Conservation (phyloP, 108 stramenopile species). For the Nitzschia sp. region DNA sequence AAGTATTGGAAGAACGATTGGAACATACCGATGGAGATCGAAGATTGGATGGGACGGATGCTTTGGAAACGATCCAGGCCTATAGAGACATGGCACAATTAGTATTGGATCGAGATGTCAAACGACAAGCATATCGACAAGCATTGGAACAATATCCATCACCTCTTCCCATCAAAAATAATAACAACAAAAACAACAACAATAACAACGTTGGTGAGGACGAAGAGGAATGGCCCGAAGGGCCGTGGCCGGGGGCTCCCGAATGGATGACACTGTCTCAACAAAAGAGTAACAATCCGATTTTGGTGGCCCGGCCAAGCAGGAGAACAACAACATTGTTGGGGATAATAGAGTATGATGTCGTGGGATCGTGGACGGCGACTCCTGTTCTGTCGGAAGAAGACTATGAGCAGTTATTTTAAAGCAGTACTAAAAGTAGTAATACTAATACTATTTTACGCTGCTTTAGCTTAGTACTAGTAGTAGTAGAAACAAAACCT, state of each 20-base stretch:
- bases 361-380: slow-evolving; percentile 8
- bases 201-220: no score
- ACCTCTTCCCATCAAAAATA: no score
- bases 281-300: background rate
- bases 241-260: slow-evolving; percentile 2
- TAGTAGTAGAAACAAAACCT: no score
- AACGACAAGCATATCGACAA: slow-evolving; percentile 30
- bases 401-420: slow-evolving; percentile 1
- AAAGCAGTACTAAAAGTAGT: no score
- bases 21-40: slow-evolving; percentile 72
- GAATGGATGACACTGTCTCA: background rate
- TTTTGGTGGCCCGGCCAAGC: background rate
- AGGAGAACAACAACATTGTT: background rate
- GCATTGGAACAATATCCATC: slow-evolving; percentile 11
- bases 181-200: no score
- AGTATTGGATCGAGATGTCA: slow-evolving; percentile 39
- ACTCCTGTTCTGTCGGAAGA: background rate
- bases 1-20: slow-evolving; percentile 41
- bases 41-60: slow-evolving; percentile 69
- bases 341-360: background rate
- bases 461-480: no score
- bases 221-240: background rate
- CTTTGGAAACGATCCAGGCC: slow-evolving; percentile 32
- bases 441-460: no score
- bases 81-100: slow-evolving; percentile 11